Percentiles rank a stretch among this genome's conserved stretches.
These are phyloP conservation scores for Ilyonectria robusta DNA, from an alignment of 2,329 filamentous ascomycete species.

Conservation along the genomic window DNA sequence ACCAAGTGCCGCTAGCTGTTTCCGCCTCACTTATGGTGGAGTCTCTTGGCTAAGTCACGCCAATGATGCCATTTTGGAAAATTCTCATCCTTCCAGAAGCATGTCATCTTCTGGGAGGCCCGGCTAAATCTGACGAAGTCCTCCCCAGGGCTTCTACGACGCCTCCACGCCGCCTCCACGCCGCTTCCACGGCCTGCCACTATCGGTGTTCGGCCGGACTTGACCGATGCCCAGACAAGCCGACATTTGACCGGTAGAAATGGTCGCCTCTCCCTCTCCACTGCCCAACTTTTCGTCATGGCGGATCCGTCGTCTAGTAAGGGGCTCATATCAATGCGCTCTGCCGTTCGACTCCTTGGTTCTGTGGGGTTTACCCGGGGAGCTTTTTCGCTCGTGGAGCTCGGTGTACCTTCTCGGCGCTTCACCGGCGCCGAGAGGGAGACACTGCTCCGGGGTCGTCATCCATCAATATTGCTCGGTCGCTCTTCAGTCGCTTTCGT, in stretches of 20 bases:
- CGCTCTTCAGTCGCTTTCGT: conserved; percentile 39
- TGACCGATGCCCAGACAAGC: conserved; percentile 46
- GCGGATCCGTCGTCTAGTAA: conserved; percentile 39
- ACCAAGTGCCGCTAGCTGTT: conserved; percentile 37
- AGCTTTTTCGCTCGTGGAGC: conserved; percentile 34
- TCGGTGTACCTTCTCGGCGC: conserved; percentile 48
- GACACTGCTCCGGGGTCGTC: conserved; percentile 33
- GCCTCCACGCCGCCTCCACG: conserved; percentile 23
- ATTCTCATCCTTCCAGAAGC: conserved; percentile 51
- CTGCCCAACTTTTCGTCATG: conserved; percentile 38
- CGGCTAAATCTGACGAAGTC: conserved; percentile 40
- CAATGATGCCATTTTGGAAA: conserved; percentile 46
- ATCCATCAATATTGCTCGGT: conserved; percentile 37
- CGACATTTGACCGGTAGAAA: conserved; percentile 46
- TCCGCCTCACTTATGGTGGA: conserved; percentile 33
- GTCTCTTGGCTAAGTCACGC: conserved; percentile 28
- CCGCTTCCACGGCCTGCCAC: conserved; percentile 37
- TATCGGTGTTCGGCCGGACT: conserved; percentile 42
- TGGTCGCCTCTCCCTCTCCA: conserved; percentile 28
- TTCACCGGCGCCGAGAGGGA: conserved; percentile 50
- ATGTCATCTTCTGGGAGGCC: conserved; percentile 41
- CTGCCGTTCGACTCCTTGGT: conserved; percentile 33
- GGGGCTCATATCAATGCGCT: conserved; percentile 40
- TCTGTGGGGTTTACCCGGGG: conserved; percentile 36
- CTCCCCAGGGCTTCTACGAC: conserved; percentile 34